These are phyloP conservation scores for Cladobotryum protrusum DNA, from an alignment of 2,329 filamentous ascomycete genomes.

Conservation along the genomic window DNA sequence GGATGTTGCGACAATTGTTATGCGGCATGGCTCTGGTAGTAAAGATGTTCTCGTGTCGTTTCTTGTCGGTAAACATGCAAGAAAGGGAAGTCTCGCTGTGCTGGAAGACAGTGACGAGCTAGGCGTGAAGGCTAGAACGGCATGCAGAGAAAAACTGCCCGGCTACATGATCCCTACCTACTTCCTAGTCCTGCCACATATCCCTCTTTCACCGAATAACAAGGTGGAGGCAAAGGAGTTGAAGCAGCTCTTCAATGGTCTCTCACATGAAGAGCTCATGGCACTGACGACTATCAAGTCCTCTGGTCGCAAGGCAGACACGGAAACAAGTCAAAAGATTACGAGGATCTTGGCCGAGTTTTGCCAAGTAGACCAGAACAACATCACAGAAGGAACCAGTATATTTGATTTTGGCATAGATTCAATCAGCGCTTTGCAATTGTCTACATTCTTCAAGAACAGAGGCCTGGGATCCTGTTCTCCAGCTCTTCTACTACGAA, in stretches of 20 bases:
- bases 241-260: conserved; percentile 55
- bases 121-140: conserved; percentile 43
- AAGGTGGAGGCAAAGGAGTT: conserved; percentile 74
- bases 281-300: conserved; percentile 36
- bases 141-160: conserved; percentile 66
- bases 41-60: conserved; percentile 83
- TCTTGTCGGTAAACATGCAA: conserved; percentile 31
- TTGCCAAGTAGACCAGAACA: conserved; percentile 34
- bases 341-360: conserved; percentile 49
- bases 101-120: conserved; percentile 31
- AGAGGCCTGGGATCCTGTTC: conserved; percentile 55
- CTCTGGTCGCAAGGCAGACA: conserved; percentile 8
- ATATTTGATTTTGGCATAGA: conserved; percentile 85
- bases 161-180: conserved; percentile 90
- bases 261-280: conserved; percentile 58
- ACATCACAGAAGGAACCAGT: conserved; percentile 52
- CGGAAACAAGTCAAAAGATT: conserved; percentile 41
- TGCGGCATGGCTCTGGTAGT: conserved; percentile 61
- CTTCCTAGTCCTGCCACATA: conserved; percentile 61
- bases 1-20: conserved; percentile 71
- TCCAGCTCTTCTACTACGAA: conserved; percentile 61
- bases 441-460: conserved; percentile 58
- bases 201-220: conserved; percentile 84
- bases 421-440: conserved; percentile 73
- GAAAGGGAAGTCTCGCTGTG: conserved; percentile 15